These are phyloP conservation scores for Ceratocystis cubensis DNA, from an alignment of 2,329 filamentous ascomycete genomes.

Conservation along the genomic window DNA sequence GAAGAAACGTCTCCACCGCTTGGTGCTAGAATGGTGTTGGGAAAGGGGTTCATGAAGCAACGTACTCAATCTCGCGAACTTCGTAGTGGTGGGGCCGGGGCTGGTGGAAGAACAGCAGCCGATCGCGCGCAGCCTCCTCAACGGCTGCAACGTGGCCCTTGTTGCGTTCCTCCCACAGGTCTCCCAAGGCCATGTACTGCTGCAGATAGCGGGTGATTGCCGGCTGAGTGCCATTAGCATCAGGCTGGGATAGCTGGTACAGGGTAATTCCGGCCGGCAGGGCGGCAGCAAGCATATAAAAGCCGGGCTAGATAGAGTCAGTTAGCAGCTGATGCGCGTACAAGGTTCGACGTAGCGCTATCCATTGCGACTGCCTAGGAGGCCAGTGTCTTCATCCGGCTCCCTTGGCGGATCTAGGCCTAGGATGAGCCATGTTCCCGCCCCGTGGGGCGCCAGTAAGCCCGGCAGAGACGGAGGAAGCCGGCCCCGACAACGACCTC, in stretches of 20 bases:
- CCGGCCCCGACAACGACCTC: too few species aligned
- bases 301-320: conserved; percentile 32
- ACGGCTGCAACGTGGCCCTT: conserved; percentile 38
- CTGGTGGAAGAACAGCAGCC: conserved; percentile 40
- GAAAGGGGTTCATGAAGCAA: conserved; percentile 22
- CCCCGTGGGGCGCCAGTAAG: not conserved
- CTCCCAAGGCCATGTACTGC: conserved; percentile 35
- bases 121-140: conserved; percentile 46
- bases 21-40: not conserved
- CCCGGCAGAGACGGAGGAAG: not conserved
- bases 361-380: too few species aligned
- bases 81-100: conserved; percentile 37
- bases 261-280: conserved; percentile 35
- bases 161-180: conserved; percentile 42
- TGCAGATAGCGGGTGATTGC: conserved; percentile 35
- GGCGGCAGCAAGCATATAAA: conserved; percentile 35
- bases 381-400: not conserved
- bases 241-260: conserved; percentile 40
- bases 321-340: not conserved
- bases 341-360: too few species aligned
- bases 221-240: conserved; percentile 39
- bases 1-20: too few species aligned
- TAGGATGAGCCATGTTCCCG: not conserved
- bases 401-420: not conserved
- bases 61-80: conserved; percentile 47